Conservation (phyloP, 257 asterid species). For the Scutellaria baicalensis region DNA sequence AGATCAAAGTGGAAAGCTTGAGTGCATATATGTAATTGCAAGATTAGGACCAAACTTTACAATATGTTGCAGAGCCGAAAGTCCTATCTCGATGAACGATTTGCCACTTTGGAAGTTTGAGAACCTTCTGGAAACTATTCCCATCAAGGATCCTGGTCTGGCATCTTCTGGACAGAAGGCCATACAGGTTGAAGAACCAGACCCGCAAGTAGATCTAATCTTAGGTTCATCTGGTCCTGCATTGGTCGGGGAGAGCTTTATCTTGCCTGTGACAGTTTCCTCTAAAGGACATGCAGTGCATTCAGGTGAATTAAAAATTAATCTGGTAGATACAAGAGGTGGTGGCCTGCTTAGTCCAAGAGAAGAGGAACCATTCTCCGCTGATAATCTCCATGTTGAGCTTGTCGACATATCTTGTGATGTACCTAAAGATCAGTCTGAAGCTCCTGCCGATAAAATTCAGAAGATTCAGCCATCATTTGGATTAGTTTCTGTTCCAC, state of each 20-base stretch:
- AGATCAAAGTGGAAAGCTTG: conserved; percentile 98
- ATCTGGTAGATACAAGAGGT: conserved; percentile 92
- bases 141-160: conserved; percentile 82
- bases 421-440: conserved; percentile 32
- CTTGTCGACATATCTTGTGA: conserved; percentile 68
- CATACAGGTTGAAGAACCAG: conserved; percentile 95
- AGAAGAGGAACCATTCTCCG: conserved; percentile 70
- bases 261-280: conserved; percentile 75
- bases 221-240: conserved; percentile 85
- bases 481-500: conserved; percentile 84
- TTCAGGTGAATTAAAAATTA: conserved; percentile 93
- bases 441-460: conserved; percentile 43
- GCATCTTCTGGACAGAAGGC: conserved; percentile 96
- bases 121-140: conserved; percentile 69
- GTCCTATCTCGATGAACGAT: conserved; percentile 93
- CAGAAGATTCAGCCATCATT: conserved; percentile 92
- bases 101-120: conserved; percentile 94
- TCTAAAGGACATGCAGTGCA: conserved; percentile 83
- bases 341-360: conserved; percentile 97
- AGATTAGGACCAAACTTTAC: conserved; percentile 82
- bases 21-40: conserved; percentile 86
- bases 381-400: conserved; percentile 87
- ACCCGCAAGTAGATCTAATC: conserved; percentile 87
- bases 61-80: conserved; percentile 93
- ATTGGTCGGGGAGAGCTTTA: conserved; percentile 81